Percentiles rank a stretch among this genome's conserved stretches.
Conservation (phyloP, 202 grass and related monocot genomes). For the Carex sylvatica region DNA sequence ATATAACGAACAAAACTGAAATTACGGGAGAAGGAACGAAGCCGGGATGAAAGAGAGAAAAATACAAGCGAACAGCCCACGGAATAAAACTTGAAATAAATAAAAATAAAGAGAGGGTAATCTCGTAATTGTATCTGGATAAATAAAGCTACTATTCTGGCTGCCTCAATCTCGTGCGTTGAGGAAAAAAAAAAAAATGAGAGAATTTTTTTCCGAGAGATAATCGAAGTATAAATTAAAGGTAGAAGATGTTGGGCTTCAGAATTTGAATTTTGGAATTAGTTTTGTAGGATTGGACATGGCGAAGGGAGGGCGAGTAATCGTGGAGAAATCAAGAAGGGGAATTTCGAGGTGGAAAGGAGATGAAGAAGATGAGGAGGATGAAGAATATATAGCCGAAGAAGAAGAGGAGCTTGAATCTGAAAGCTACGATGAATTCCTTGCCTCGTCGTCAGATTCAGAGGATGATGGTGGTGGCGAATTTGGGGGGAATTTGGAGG, state of each 20-base stretch:
- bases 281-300: slow-evolving; percentile 39
- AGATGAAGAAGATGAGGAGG: slow-evolving; percentile 32
- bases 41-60: background rate
- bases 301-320: slow-evolving; percentile 39
- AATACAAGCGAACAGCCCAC: background rate
- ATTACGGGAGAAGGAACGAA: background rate
- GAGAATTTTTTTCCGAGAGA: background rate
- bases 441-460: slow-evolving; percentile 35
- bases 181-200: background rate
- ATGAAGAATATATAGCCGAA: slow-evolving; percentile 46
- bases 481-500: slow-evolving; percentile 26
- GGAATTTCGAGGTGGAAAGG: slow-evolving; percentile 23
- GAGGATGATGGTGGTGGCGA: slow-evolving; percentile 39
- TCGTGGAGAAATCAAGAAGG: slow-evolving; percentile 19
- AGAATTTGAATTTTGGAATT: slow-evolving; percentile 12
- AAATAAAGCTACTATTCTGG: background rate
- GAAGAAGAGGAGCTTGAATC: slow-evolving; percentile 48
- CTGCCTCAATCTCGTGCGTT: slow-evolving; percentile 3
- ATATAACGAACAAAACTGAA: background rate
- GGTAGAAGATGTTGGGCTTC: background rate
- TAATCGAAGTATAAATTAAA: background rate
- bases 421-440: slow-evolving; percentile 54
- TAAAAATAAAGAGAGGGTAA: background rate
- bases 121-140: background rate
- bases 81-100: background rate